A percentile compares a stretch with the other conserved stretches of the same genome.
These are phyloP conservation scores for Backusella westeae DNA, from an alignment of 192 early-diverging fungal species.

Conservation along the genomic window DNA sequence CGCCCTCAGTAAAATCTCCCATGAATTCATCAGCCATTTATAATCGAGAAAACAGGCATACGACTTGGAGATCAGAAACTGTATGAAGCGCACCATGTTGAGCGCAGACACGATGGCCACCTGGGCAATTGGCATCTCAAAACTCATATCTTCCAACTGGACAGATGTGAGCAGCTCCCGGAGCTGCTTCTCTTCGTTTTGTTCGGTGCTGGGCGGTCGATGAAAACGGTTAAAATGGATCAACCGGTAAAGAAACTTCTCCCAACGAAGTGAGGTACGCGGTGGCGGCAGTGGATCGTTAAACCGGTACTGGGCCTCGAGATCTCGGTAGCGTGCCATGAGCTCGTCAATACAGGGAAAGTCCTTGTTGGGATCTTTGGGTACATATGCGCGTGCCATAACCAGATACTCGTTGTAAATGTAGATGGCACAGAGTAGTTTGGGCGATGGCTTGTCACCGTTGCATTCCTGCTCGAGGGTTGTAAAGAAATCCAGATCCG, in stretches of 20 bases:
- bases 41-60: slow-evolving; percentile 4
- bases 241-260: not conserved
- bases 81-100: not conserved
- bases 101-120: not conserved
- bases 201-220: not conserved
- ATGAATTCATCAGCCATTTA: slow-evolving; percentile 5
- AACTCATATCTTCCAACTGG: not conserved
- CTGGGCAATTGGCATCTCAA: not conserved
- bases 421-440: not conserved
- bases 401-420: slow-evolving; percentile 14
- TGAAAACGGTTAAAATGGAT: not conserved
- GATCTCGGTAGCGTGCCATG: not conserved
- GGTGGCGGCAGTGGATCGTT: not conserved
- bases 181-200: not conserved
- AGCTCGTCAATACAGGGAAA: not conserved
- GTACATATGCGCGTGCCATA: not conserved
- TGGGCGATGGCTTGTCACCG: not conserved
- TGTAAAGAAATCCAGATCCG: not conserved
- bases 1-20: not conserved
- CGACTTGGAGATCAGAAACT: not conserved
- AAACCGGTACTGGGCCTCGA: not conserved
- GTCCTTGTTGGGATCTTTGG: not conserved
- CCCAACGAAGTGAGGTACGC: not conserved
- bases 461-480: not conserved
- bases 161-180: not conserved